These are phyloP conservation scores for Ogataea siamensis DNA, from an alignment of 805 yeast genomes.

Conservation along the genomic window DNA sequence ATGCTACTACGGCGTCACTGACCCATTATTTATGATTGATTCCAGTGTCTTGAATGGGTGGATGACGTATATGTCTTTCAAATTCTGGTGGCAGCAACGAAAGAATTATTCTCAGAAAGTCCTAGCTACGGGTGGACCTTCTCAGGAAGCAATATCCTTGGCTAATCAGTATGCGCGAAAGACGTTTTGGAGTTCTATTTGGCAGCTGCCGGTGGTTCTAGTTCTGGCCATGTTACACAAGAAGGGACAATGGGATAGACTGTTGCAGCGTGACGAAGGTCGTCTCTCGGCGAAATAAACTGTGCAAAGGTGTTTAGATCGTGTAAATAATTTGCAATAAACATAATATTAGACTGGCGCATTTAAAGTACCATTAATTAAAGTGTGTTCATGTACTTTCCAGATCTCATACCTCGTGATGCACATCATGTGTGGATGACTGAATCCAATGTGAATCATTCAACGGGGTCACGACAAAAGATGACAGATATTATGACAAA, in stretches of 20 bases:
- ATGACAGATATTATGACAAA: constrained; percentile 20
- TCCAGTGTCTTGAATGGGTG: constrained; percentile 81
- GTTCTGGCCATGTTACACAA: constrained; percentile 93
- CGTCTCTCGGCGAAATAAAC: constrained; percentile 14
- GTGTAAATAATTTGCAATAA: constrained; percentile 4
- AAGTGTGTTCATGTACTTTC: constrained; percentile 55
- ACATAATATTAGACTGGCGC: too few relatives aligned
- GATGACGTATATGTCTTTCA: constrained; percentile 75
- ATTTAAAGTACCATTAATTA: too few relatives aligned
- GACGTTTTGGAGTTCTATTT: constrained; percentile 90
- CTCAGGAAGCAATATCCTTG: constrained; percentile 55
- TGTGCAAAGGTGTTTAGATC: constrained; percentile 8
- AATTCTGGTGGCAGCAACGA: constrained; percentile 84
- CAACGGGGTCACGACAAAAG: constrained; percentile 7
- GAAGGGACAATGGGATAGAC: constrained; percentile 90
- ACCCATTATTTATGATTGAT: constrained; percentile 76
- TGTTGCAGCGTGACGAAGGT: constrained; percentile 34
- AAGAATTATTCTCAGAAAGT: constrained; percentile 47
- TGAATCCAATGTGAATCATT: constrained; percentile 12
- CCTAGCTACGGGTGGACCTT: constrained; percentile 35
- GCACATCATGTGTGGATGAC: constrained; percentile 45
- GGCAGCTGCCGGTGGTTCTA: constrained; percentile 88
- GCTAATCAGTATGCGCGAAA: constrained; percentile 76
- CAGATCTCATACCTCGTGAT: constrained; percentile 44
- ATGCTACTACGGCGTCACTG: constrained; percentile 76